These are phyloP conservation scores for Galeopsis tetrahit DNA, from an alignment of 257 asterid genomes.

Conservation along the genomic window DNA sequence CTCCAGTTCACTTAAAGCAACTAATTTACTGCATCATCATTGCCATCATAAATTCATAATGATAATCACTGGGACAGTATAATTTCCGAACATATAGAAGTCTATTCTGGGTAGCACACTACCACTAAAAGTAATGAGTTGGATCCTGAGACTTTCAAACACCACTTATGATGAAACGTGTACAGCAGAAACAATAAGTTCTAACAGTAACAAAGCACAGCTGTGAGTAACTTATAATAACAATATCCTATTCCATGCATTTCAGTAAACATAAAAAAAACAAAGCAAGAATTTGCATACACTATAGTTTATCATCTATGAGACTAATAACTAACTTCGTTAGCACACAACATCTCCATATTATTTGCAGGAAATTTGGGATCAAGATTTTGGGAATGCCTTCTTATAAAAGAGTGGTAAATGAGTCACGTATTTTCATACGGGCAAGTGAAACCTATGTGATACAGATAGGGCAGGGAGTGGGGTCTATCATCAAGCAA, in stretches of 20 bases:
- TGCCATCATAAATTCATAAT: neutral
- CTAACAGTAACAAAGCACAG: neutral
- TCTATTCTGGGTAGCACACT: neutral
- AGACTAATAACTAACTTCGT: neutral
- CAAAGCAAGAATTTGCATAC: neutral
- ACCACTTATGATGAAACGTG: neutral
- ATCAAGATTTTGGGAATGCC: neutral
- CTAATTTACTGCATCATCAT: neutral
- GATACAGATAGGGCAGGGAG: neutral
- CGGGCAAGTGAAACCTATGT: neutral
- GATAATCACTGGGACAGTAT: neutral
- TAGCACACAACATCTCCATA: neutral
- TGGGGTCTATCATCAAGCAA: slow-evolving; percentile 6
- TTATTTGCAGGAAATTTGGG: neutral
- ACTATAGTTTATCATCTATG: neutral
- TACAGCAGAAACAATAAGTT: neutral
- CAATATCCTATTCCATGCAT: slow-evolving; percentile 2
- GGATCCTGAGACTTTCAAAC: neutral
- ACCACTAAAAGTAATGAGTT: slow-evolving; percentile 6
- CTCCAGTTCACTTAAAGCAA: slow-evolving; percentile 8
- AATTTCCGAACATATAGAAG: neutral
- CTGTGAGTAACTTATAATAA: neutral
- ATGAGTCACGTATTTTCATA: neutral
- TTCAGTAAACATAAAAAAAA: neutral
- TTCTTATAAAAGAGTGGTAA: neutral